Conservation (phyloP, 139 green algal genomes). For the Marvania coccoides region DNA sequence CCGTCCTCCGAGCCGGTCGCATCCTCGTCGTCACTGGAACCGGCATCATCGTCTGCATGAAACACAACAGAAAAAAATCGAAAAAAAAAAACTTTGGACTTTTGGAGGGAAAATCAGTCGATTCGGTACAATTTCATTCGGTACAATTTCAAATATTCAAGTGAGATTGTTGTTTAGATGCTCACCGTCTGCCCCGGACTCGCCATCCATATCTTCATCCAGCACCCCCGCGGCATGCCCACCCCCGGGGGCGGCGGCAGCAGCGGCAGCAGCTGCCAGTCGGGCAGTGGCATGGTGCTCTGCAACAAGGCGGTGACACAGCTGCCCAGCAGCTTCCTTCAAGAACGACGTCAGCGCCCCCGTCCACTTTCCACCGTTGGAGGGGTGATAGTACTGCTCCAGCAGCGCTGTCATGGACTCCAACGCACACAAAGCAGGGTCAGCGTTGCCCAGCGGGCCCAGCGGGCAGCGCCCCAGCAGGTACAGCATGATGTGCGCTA, state of each 20-base stretch:
- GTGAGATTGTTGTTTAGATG: neutral
- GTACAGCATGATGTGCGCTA: conserved; percentile 24
- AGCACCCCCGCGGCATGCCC: neutral
- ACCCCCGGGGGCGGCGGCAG: neutral
- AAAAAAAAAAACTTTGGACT: too few relatives aligned
- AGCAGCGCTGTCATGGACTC: conserved; percentile 45
- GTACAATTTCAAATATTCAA: neutral
- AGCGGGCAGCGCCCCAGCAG: conserved; percentile 14
- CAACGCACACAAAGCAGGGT: conserved; percentile 25
- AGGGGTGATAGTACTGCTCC: conserved; percentile 85
- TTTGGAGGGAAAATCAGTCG: too few relatives aligned
- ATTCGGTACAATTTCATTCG: too few relatives aligned
- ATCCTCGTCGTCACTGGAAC: conserved; percentile 3
- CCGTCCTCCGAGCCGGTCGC: neutral
- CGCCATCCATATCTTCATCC: neutral
- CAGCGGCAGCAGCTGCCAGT: neutral
- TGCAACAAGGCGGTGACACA: conserved; percentile 44
- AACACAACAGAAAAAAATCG: too few relatives aligned
- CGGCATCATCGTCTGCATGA: neutral
- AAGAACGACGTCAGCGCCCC: conserved; percentile 38
- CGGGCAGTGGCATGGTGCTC: neutral
- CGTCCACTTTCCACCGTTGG: conserved; percentile 67
- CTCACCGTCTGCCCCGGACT: neutral
- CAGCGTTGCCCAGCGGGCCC: neutral
- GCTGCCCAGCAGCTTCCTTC: conserved; percentile 30